Evolutionary conservation across 306 rosid species (phyloP), one percentile per base, ranked within the genome.

Genomic region (Clitoria ternatea): DNA sequence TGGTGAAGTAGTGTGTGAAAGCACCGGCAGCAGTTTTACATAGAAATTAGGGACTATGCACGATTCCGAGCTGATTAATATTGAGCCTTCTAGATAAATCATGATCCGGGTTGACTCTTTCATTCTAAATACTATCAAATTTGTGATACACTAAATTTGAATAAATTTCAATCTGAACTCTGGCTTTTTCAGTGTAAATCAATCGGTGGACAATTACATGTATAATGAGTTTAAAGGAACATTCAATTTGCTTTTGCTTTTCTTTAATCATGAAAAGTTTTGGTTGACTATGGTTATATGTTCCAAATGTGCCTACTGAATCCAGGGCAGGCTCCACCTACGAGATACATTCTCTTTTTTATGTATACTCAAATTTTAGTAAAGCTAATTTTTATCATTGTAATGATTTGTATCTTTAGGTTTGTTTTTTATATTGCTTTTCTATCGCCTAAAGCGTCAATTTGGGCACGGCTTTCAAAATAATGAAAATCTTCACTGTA

Each of bases 241-340:
- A 33, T 45, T 4, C 24, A 29, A 45, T 44, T 47, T 78, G 27
- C 75, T 66, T 71, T 48, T 70, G 23, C 79, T 73, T 53, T 44
- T 18, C 62, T 50, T 73, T 73, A 76, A 86, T 76, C 56, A 76
- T 72, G 35, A 66, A 75, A 77, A 76, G 81, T 52, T 37, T 43
- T 45, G 68, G 80, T 83, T 83, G 85, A 86, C 86, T 65, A 66
- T 29, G 66, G 40, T 48, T 74, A 36, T 53, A 18, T 75, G 60
- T 69, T 36, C 50, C 22, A 4, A 63, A 43, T 59, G 64, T 86
- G 85, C 81, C 87, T 72, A 66, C 69, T 53, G 57, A 78, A 68
- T 66, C 76, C 69, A 15, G 55, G 60, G 50, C 73, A 77, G 79
- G 73, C 79, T 60, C 79, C 70, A 73, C 52, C 72, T 19, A 72